These are phyloP conservation scores for Cardamine resedifolia DNA, from an alignment of 345 rosid genomes.

Conservation along the genomic window DNA sequence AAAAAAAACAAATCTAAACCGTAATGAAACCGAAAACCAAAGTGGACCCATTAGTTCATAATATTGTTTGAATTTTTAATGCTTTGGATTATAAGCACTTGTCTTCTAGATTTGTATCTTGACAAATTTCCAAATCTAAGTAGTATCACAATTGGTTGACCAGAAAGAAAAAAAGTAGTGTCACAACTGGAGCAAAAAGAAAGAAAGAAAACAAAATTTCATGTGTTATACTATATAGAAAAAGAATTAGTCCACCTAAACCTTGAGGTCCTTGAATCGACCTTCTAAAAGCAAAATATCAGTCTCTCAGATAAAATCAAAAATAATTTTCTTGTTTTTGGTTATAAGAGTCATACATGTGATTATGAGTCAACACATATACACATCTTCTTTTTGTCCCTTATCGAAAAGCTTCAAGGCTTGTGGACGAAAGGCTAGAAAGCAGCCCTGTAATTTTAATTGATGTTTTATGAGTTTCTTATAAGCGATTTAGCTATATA, in stretches of 20 bases:
- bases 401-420: slow-evolving; percentile 15
- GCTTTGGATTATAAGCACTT: background rate
- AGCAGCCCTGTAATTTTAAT: background rate
- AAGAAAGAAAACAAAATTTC: too few relatives aligned
- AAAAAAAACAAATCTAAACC: background rate
- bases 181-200: too few relatives aligned
- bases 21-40: background rate
- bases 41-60: background rate
- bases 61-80: background rate
- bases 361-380: slow-evolving; percentile 22
- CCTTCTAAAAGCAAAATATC: background rate
- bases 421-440: slow-evolving; percentile 15
- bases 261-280: slow-evolving; percentile 5
- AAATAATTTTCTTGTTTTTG: background rate
- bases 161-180: too few relatives aligned
- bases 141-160: background rate
- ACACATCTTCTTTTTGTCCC: slow-evolving; percentile 16
- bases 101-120: background rate
- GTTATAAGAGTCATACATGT: slow-evolving; percentile 14
- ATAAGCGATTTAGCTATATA: background rate
- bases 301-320: background rate
- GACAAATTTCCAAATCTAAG: background rate
- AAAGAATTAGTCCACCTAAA: too few relatives aligned
- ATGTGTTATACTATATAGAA: too few relatives aligned
- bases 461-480: background rate